Percentiles rank a stretch among this genome's conserved stretches.
Evolutionary conservation across 179 eudicot species (phyloP).

Genomic region (Actinidia polygama): DNA sequence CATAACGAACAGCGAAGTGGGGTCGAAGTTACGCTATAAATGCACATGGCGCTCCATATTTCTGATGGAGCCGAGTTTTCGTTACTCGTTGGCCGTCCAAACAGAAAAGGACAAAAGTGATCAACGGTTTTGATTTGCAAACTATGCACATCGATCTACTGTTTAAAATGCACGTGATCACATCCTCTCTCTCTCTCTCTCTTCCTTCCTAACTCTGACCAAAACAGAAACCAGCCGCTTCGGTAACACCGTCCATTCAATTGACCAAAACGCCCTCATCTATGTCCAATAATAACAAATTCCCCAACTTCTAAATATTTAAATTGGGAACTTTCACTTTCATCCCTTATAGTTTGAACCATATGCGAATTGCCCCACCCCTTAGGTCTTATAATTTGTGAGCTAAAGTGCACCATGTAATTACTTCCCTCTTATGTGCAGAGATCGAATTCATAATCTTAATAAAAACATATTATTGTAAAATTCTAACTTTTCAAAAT

Average conservation of each 20-base stretch:
- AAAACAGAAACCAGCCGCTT: constrained; percentile 10
- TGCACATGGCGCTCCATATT: too few species aligned
- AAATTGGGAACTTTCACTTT: too few species aligned
- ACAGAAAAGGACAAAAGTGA: background rate
- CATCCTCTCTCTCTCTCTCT: background rate
- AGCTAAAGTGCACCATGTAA: too few species aligned
- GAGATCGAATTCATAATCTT: too few species aligned
- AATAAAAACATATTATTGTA: too few species aligned
- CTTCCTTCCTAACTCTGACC: constrained; percentile 22
- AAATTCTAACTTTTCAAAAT: too few species aligned
- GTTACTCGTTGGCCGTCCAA: constrained; percentile 7
- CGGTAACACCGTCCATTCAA: constrained; percentile 17
- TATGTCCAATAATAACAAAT: too few species aligned
- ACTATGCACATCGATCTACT: background rate
- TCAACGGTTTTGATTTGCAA: background rate
- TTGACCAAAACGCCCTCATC: constrained; percentile 22
- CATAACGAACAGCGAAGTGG: background rate
- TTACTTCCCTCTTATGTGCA: too few species aligned
- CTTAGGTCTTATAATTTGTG: too few species aligned
- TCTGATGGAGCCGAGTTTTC: background rate
- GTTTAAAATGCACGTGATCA: constrained; percentile 15
- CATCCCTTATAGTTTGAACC: too few species aligned
- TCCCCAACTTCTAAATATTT: too few species aligned
- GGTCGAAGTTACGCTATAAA: background rate
- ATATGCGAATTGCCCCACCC: too few species aligned